Base-by-base conservation (phyloP, 306 rosid genomes). In the Vachellia collinsii region DNA sequence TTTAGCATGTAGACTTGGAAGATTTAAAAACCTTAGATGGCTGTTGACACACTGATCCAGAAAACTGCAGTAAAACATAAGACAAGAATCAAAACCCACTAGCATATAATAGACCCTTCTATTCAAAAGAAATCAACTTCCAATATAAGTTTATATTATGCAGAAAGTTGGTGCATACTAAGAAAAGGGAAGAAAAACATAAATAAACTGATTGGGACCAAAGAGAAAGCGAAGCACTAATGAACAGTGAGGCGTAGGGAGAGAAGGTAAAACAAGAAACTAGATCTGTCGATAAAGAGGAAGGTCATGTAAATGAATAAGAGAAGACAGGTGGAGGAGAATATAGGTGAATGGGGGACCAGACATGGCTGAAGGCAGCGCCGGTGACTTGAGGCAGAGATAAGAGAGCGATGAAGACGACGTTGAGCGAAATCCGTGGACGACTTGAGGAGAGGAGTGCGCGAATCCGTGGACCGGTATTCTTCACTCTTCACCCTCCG, bases 21-120 rank as follows among this genome's bases (percentile, higher is more conserved):
- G 74, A 48, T 77, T 77, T 38, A 59, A 85, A 29, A 81, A 58
- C 80, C 41, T 6, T 20, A 42, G 19, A 70, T 22, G 53, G 39
- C 39, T 9, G 20, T 5, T 39, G n/a, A n/a, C 23, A 29, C 1
- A n/a, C 36, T 4, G 9, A 68, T 39, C 63, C 63, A 20, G 63
- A 56, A 56, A 20, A 20, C 63, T 56, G 63, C 63, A 56, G 12
- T 20, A 7, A 54, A 20, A 56, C 34, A n/a, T 2, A 8, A 56
- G 29, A 56, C 62, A 56, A 20, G 12, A 56, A 19, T 56, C 63
- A 56, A n/a, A 7, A 20, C 13, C 63, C 34, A 56, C 34, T n/a
- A 25, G 25, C 63, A 56, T 8, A 56, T n/a, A 3, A 1, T 29
- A 29, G 34, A 29, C 34, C 34, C 34, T 29, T 29, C 29, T 47